These are phyloP conservation scores for Ulmus americana DNA, from an alignment of 331 rosid genomes.

Conservation along the genomic window DNA sequence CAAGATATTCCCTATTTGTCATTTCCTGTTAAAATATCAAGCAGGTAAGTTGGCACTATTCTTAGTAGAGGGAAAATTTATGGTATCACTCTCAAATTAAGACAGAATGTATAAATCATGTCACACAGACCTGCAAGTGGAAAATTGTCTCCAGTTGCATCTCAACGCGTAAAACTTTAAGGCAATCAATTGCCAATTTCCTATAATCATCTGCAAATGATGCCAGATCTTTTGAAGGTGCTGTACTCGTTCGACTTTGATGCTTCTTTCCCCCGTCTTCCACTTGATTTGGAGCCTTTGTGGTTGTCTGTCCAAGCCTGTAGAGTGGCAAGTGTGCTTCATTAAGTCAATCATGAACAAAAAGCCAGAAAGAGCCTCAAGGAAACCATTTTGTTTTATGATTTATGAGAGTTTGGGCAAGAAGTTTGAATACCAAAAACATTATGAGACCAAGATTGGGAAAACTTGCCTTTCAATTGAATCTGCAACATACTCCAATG, in stretches of 20 bases:
- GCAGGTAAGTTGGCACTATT: constrained; percentile 17
- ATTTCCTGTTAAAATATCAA: constrained; percentile 65
- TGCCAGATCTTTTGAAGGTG: constrained; percentile 56
- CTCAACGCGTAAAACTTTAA: constrained; percentile 91
- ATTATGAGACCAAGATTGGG: neutral
- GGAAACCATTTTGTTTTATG: neutral
- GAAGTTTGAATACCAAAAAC: neutral
- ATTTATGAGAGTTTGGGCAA: neutral
- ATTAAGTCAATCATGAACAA: constrained; percentile 9
- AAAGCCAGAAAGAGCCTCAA: neutral
- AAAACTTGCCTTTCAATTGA: constrained; percentile 80
- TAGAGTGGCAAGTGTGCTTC: constrained; percentile 19
- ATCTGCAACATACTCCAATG: constrained; percentile 93
- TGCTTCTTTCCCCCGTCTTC: constrained; percentile 38
- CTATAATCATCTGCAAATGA: constrained; percentile 93
- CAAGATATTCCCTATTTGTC: constrained; percentile 81
- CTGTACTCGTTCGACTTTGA: constrained; percentile 47
- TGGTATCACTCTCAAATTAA: neutral
- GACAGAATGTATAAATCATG: neutral
- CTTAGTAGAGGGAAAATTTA: constrained; percentile 2
- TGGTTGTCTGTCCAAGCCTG: constrained; percentile 73
- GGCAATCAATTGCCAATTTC: constrained; percentile 89
- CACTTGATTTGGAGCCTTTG: constrained; percentile 47
- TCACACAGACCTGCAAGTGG: constrained; percentile 78
- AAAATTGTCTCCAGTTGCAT: constrained; percentile 93